A percentile compares a stretch with the other conserved stretches of the same genome.
Evolutionary conservation across 2,329 filamentous ascomycete species (phyloP).

Genomic region (Byssoonygena ceratinophila): DNA sequence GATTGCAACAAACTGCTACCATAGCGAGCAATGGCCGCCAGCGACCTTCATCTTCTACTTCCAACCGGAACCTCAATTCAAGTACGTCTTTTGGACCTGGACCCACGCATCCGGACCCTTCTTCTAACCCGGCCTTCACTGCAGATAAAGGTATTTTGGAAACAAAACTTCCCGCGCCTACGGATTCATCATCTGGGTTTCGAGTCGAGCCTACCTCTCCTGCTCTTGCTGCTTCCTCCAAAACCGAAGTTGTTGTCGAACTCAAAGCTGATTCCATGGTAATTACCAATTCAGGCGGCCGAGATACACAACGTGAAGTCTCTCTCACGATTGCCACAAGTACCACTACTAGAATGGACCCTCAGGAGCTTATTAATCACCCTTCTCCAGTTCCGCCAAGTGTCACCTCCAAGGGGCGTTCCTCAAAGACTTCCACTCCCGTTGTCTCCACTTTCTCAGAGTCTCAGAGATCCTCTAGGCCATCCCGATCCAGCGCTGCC

Average conservation of each 20-base stretch:
- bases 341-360: conserved; percentile 4
- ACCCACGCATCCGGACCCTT: conserved; percentile 23
- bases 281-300: conserved; percentile 10
- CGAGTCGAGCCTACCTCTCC: conserved; percentile 11
- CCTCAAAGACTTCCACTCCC: conserved; percentile 25
- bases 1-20: conserved; percentile 65
- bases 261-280: conserved; percentile 11
- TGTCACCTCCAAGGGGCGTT: conserved; percentile 17
- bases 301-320: neutral
- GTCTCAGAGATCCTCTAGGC: conserved; percentile 18
- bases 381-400: conserved; percentile 3
- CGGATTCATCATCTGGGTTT: conserved; percentile 11
- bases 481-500: conserved; percentile 13
- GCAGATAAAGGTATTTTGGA: conserved; percentile 16
- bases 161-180: neutral
- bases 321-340: conserved; percentile 8
- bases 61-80: conserved; percentile 50
- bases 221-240: conserved; percentile 4
- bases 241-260: conserved; percentile 7
- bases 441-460: conserved; percentile 23
- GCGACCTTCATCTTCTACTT: conserved; percentile 50
- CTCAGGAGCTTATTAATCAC: neutral
- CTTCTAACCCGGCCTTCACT: conserved; percentile 13
- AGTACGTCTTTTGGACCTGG: conserved; percentile 28
- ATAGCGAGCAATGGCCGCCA: conserved; percentile 48